These are phyloP conservation scores for Grosmannia clavigera DNA, from an alignment of 2,329 filamentous ascomycete species.

Conservation along the genomic window DNA sequence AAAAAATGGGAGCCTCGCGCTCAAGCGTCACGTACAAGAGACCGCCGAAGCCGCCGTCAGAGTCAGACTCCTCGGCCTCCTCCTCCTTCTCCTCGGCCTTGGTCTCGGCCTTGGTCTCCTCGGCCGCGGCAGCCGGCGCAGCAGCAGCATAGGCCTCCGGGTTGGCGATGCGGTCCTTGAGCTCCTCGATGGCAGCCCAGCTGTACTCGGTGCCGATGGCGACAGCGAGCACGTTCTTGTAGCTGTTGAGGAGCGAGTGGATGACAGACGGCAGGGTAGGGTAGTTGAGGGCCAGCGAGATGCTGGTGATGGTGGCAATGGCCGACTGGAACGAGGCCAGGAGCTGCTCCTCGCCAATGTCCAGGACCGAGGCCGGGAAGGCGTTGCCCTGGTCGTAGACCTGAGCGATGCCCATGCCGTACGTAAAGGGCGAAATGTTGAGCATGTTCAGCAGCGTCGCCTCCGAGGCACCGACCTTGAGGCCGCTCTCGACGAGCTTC, in stretches of 20 bases:
- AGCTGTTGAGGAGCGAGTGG: conserved; percentile 91
- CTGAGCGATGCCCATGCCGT: conserved; percentile 92
- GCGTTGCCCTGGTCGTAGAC: conserved; percentile 97
- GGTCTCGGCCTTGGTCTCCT: conserved; percentile 39
- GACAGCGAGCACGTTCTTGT: conserved; percentile 92
- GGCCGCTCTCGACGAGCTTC: conserved; percentile 88
- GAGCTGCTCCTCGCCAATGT: conserved; percentile 91
- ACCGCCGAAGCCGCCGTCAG: conserved; percentile 64
- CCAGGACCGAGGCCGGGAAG: conserved; percentile 75
- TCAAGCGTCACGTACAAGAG: conserved; percentile 39
- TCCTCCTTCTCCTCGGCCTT: conserved; percentile 51
- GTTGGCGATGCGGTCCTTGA: conserved; percentile 99
- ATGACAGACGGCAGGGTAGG: conserved; percentile 92
- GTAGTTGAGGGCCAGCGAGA: conserved; percentile 90
- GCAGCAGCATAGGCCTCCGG: conserved; percentile 87
- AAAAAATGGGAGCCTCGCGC: no score
- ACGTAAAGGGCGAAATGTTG: conserved; percentile 99
- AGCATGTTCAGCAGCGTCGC: conserved; percentile 98
- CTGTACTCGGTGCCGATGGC: conserved; percentile 82
- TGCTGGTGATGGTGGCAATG: conserved; percentile 73
- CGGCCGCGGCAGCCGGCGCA: conserved; percentile 53
- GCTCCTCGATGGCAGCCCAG: conserved; percentile 91
- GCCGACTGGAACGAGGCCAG: conserved; percentile 70
- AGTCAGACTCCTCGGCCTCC: conserved; percentile 56
- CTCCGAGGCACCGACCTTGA: conserved; percentile 97